Evolutionary conservation across 805 yeast species (phyloP).

Genomic region (Pichia californica): DNA sequence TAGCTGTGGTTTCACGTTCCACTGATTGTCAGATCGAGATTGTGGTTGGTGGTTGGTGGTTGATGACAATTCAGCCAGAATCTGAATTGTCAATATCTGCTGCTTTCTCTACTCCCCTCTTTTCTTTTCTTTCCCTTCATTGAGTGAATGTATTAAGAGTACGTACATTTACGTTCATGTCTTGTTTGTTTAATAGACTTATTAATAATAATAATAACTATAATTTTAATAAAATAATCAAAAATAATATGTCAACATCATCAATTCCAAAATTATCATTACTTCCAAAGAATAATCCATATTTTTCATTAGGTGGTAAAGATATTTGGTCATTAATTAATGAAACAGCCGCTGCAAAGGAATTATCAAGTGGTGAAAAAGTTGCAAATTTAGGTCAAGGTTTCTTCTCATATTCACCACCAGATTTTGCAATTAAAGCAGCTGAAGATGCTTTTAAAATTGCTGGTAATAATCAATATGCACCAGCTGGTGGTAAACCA

Average conservation of each 20-base stretch:
- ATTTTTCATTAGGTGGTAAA: slow-evolving; percentile 65
- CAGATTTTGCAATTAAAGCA: slow-evolving; percentile 82
- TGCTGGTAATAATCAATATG: slow-evolving; percentile 83
- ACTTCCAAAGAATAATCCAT: slow-evolving; percentile 52
- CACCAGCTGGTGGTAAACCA: slow-evolving; percentile 86
- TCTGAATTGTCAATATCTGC: too few relatives aligned
- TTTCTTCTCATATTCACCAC: slow-evolving; percentile 93
- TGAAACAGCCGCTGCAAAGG: slow-evolving; percentile 88
- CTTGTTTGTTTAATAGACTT: background rate
- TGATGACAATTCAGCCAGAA: too few relatives aligned
- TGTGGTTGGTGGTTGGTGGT: too few relatives aligned
- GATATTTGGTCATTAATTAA: slow-evolving; percentile 96
- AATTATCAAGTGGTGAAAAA: slow-evolving; percentile 60
- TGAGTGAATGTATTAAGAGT: too few relatives aligned
- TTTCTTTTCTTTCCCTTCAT: too few relatives aligned
- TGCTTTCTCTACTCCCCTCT: too few relatives aligned
- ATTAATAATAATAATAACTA: too few relatives aligned
- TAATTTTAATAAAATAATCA: background rate
- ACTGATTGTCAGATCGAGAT: too few relatives aligned
- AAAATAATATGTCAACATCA: slow-evolving; percentile 7
- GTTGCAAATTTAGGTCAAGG: slow-evolving; percentile 94
- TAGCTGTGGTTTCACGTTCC: too few relatives aligned
- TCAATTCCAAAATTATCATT: too few relatives aligned
- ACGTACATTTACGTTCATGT: background rate
- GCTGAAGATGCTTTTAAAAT: slow-evolving; percentile 67